phyloP scores from a whole-genome alignment of 805 yeast species.

The Sungouiella blattae region DNA sequence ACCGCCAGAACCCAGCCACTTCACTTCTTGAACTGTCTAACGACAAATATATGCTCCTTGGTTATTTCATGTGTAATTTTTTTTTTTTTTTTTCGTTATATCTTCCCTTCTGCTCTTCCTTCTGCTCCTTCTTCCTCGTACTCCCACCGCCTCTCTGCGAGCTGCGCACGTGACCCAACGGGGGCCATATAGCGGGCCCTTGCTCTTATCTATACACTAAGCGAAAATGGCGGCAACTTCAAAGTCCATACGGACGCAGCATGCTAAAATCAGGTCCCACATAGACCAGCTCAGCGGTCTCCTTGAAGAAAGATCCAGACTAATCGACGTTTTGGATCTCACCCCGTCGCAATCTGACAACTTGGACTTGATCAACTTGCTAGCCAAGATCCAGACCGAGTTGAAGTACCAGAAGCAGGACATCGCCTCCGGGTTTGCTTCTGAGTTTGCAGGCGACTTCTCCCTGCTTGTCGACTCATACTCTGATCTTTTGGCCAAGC shows the following conservation, averaged over 20 bases:
- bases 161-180: background rate
- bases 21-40: too few species aligned
- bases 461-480: conserved; percentile 13
- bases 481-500: conserved; percentile 11
- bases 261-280: conserved; percentile 15
- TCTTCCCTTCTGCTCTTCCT: background rate
- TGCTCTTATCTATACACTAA: background rate
- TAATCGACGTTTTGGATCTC: conserved; percentile 26
- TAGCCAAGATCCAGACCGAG: conserved; percentile 24
- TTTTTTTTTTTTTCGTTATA: too few species aligned
- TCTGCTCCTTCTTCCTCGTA: background rate
- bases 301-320: conserved; percentile 32
- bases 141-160: background rate
- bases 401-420: conserved; percentile 30
- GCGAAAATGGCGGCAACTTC: conserved; percentile 12
- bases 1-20: too few species aligned
- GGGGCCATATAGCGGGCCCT: too few species aligned
- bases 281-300: conserved; percentile 27
- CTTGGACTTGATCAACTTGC: conserved; percentile 29
- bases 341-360: conserved; percentile 39
- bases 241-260: conserved; percentile 18
- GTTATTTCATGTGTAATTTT: too few species aligned
- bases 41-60: too few species aligned
- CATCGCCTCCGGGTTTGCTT: conserved; percentile 8
- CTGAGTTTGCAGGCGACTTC: conserved; percentile 3